A percentile compares a stretch with the other conserved stretches of the same genome.
These are phyloP conservation scores for Moniliella sp. DNA, from an alignment of 1,284 basidiomycete species.

Conservation along the genomic window DNA sequence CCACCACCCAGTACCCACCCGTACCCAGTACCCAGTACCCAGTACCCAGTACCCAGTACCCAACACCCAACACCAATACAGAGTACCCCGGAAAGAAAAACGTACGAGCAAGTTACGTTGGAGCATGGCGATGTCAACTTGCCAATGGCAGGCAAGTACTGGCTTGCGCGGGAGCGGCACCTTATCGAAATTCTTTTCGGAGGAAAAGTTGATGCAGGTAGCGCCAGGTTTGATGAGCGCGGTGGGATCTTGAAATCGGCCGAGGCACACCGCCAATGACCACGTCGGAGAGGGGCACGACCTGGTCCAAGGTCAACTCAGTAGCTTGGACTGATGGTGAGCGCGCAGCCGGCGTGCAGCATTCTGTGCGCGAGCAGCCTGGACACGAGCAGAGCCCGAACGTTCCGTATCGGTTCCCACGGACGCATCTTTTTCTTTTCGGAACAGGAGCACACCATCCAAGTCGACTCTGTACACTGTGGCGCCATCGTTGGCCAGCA, in stretches of 20 bases:
- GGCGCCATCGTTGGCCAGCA: constrained; percentile 83
- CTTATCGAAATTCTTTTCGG: constrained; percentile 85
- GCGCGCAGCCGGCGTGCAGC: constrained; percentile 36
- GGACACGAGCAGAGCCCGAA: constrained; percentile 6
- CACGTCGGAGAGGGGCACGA: constrained; percentile 21
- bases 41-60: no score
- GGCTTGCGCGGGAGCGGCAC: constrained; percentile 51
- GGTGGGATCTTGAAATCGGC: constrained; percentile 71
- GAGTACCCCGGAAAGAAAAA: no score
- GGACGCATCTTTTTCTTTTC: constrained; percentile 13
- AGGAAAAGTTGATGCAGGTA: constrained; percentile 72
- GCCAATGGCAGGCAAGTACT: constrained; percentile 53
- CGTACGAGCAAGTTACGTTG: constrained; percentile 59
- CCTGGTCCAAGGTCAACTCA: constrained; percentile 10
- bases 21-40: no score
- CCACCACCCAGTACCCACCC: no score
- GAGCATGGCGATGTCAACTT: constrained; percentile 94
- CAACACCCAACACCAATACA: no score
- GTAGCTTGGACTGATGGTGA: constrained; percentile 44
- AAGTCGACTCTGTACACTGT: constrained; percentile 83
- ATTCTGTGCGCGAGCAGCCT: constrained; percentile 42
- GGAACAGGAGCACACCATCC: constrained; percentile 57
- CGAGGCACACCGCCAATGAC: constrained; percentile 36
- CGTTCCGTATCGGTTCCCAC: constrained; percentile 4
- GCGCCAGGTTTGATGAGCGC: constrained; percentile 75